Conservation (phyloP, 2,329 filamentous ascomycete species). For the Thermothelomyces thermophilus region DNA sequence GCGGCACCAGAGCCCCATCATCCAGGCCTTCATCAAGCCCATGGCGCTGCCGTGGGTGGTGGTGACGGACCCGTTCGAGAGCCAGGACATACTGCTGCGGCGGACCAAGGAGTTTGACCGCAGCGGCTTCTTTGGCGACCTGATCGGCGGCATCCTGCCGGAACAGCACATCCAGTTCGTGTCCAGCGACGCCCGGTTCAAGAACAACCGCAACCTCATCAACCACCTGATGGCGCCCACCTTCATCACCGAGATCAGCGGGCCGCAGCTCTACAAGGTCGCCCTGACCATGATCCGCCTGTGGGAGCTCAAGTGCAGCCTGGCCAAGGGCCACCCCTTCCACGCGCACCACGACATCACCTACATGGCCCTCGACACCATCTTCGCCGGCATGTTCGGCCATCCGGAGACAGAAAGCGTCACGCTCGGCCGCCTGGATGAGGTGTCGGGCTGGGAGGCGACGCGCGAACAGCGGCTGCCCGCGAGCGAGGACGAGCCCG, state of each 20-base stretch:
- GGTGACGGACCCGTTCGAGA: neutral
- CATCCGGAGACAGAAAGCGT: conserved; percentile 24
- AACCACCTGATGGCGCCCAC: conserved; percentile 34
- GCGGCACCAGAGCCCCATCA: conserved; percentile 35
- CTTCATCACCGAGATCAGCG: conserved; percentile 31
- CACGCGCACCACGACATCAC: conserved; percentile 29
- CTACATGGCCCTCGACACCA: conserved; percentile 29
- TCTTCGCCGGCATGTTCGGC: conserved; percentile 29
- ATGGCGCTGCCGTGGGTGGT: conserved; percentile 33
- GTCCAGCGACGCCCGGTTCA: conserved; percentile 30
- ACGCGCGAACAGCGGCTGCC: neutral
- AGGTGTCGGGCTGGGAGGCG: neutral
- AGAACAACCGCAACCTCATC: conserved; percentile 30
- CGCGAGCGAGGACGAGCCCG: conserved; percentile 17
- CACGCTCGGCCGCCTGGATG: conserved; percentile 12
- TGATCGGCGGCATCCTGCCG: neutral
- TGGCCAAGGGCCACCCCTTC: conserved; percentile 30
- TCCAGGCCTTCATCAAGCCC: conserved; percentile 42
- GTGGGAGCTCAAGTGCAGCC: conserved; percentile 30
- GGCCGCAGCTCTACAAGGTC: conserved; percentile 30
- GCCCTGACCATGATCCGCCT: conserved; percentile 29
- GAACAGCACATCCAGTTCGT: conserved; percentile 19
- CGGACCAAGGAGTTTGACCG: conserved; percentile 25
- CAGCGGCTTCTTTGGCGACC: neutral
- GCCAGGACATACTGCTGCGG: neutral